Percentiles rank a stretch among this genome's conserved stretches.
Conservation (phyloP, 176 grass and related monocot species). For the Puccinellia tenuiflora region DNA sequence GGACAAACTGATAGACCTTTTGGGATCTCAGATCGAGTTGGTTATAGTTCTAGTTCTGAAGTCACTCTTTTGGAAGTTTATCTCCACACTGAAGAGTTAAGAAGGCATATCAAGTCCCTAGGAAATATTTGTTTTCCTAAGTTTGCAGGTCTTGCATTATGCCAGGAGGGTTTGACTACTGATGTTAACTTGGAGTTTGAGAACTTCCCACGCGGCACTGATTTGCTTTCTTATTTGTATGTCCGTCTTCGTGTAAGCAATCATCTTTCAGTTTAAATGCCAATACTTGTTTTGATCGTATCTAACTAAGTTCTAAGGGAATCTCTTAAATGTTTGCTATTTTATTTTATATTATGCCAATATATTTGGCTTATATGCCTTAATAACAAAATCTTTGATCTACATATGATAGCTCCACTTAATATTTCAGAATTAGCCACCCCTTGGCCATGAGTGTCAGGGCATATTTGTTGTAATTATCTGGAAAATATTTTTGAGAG, state of each 20-base stretch:
- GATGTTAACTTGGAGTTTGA: slow-evolving; percentile 70
- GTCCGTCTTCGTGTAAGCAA: slow-evolving; percentile 88
- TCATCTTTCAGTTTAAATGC: slow-evolving; percentile 29
- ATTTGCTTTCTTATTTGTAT: slow-evolving; percentile 98
- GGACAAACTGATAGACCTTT: slow-evolving; percentile 16
- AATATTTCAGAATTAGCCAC: not conserved
- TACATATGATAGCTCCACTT: not conserved
- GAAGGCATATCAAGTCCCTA: slow-evolving; percentile 73
- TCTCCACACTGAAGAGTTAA: slow-evolving; percentile 87
- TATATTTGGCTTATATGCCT: slow-evolving; percentile 6
- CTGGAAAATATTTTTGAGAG: not conserved
- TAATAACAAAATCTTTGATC: not conserved
- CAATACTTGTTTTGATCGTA: not conserved
- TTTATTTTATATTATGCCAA: slow-evolving; percentile 19
- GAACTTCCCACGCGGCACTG: slow-evolving; percentile 76
- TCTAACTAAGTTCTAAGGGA: slow-evolving; percentile 17
- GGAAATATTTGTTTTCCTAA: slow-evolving; percentile 94
- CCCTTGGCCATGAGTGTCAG: not conserved
- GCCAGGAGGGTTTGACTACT: slow-evolving; percentile 69
- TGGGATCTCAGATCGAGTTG: slow-evolving; percentile 17
- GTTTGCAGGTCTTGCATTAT: slow-evolving; percentile 66
- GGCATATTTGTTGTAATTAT: not conserved
- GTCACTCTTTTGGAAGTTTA: slow-evolving; percentile 82
- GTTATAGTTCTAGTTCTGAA: slow-evolving; percentile 42
- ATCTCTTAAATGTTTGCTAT: not conserved